Conservation (phyloP, 2,329 filamentous ascomycete species). For the Triangularia setosa region DNA sequence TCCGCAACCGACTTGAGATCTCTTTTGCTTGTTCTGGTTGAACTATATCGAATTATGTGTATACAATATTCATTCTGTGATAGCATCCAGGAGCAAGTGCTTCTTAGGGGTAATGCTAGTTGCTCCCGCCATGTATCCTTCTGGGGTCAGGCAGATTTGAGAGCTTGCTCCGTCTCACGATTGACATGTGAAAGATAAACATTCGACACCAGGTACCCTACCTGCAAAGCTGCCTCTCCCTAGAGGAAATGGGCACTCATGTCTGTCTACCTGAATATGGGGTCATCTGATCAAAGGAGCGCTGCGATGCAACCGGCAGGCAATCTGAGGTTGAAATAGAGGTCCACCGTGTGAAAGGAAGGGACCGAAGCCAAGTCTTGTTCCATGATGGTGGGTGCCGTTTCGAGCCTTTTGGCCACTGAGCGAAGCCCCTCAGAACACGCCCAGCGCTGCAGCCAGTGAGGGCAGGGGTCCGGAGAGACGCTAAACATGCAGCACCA, state of each 20-base stretch:
- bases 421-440: conserved; percentile 10
- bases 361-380: conserved; percentile 1
- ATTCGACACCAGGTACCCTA: not conserved
- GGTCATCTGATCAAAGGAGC: not conserved
- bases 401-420: conserved; percentile 14
- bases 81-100: too few species aligned
- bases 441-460: conserved; percentile 20
- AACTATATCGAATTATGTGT: too few species aligned
- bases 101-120: too few species aligned
- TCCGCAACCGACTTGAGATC: not conserved
- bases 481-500: conserved; percentile 15
- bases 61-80: too few species aligned
- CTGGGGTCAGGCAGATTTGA: too few species aligned
- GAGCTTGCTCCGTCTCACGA: not conserved
- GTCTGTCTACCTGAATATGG: not conserved
- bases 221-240: not conserved
- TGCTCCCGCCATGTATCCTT: too few species aligned
- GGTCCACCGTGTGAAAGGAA: not conserved
- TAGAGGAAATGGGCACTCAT: not conserved
- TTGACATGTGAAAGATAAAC: not conserved
- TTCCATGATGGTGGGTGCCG: not conserved
- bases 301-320: not conserved
- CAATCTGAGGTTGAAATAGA: not conserved
- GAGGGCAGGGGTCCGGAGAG: conserved; percentile 14
- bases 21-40: too few species aligned